phyloP scores from a whole-genome alignment of 2,329 filamentous ascomycete genomes.

The Emydomyces testavorans region DNA sequence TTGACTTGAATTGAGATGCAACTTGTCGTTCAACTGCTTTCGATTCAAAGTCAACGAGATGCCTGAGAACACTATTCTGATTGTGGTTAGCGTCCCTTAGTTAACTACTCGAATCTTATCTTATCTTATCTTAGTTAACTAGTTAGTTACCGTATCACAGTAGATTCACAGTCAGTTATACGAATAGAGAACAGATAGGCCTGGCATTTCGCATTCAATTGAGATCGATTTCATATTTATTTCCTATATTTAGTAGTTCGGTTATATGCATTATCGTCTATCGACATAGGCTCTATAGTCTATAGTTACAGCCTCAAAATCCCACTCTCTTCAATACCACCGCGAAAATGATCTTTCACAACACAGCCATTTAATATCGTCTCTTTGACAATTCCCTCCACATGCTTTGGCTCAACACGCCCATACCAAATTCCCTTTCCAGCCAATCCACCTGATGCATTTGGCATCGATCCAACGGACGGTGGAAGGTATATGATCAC shows the following conservation, averaged over 20 bases:
- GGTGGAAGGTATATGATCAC: slow-evolving; percentile 65
- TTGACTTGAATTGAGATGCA: not conserved
- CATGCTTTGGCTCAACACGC: slow-evolving; percentile 69
- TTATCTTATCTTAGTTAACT: too few relatives aligned
- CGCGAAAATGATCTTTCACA: slow-evolving; percentile 68
- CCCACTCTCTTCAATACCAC: slow-evolving; percentile 68
- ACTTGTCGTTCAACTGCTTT: not conserved
- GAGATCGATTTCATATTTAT: too few relatives aligned
- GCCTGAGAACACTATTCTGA: too few relatives aligned
- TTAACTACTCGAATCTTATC: too few relatives aligned
- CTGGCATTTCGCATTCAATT: too few relatives aligned
- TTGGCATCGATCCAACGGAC: slow-evolving; percentile 18
- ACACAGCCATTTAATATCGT: slow-evolving; percentile 82
- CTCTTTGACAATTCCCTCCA: slow-evolving; percentile 76
- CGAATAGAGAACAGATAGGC: too few relatives aligned
- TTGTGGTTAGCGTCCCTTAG: too few relatives aligned
- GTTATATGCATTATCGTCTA: not conserved
- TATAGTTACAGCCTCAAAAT: slow-evolving; percentile 48
- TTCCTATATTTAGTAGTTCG: not conserved
- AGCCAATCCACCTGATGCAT: slow-evolving; percentile 21
- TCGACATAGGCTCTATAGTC: not conserved
- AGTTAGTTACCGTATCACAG: too few relatives aligned
- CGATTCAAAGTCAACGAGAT: not conserved
- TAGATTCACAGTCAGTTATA: too few relatives aligned
- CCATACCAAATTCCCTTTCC: slow-evolving; percentile 66